phyloP scores from a whole-genome alignment of 768 basidiomycete genomes.

The Aureoboletus auriporus region DNA sequence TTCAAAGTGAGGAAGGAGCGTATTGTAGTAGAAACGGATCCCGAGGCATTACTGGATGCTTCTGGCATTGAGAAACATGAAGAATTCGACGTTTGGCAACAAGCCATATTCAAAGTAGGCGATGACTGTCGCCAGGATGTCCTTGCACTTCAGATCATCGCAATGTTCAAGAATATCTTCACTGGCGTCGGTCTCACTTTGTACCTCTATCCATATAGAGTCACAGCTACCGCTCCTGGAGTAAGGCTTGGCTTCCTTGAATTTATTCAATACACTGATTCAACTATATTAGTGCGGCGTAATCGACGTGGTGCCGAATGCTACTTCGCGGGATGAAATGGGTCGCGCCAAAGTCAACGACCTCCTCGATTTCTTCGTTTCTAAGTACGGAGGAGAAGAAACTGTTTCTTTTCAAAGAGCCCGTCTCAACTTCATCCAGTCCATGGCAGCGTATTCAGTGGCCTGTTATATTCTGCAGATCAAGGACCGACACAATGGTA shows the following conservation, averaged over 20 bases:
- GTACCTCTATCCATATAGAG: constrained; percentile 94
- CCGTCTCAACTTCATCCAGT: constrained; percentile 93
- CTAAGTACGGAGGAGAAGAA: constrained; percentile 89
- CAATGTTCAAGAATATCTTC: constrained; percentile 99
- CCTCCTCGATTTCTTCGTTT: constrained; percentile 87
- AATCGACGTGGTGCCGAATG: constrained; percentile 96
- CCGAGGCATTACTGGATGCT: constrained; percentile 70
- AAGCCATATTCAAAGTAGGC: constrained; percentile 99
- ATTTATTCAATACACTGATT: neutral
- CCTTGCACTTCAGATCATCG: constrained; percentile 94
- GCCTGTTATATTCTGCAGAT: constrained; percentile 98
- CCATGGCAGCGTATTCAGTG: constrained; percentile 98
- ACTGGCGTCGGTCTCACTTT: constrained; percentile 81
- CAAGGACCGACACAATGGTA: constrained; percentile 98
- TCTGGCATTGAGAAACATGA: constrained; percentile 51
- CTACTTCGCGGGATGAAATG: constrained; percentile 99
- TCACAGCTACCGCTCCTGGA: constrained; percentile 94
- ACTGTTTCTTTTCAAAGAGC: constrained; percentile 89
- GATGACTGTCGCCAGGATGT: constrained; percentile 99
- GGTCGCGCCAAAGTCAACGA: constrained; percentile 98
- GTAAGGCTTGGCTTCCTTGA: constrained; percentile 44
- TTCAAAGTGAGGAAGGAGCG: constrained; percentile 95
- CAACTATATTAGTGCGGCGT: constrained; percentile 79
- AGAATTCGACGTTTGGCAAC: constrained; percentile 91
- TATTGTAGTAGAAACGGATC: constrained; percentile 60